Evolutionary conservation across 2,329 filamentous ascomycete genomes (phyloP).

Genomic region (Elsinoe necatrix): DNA sequence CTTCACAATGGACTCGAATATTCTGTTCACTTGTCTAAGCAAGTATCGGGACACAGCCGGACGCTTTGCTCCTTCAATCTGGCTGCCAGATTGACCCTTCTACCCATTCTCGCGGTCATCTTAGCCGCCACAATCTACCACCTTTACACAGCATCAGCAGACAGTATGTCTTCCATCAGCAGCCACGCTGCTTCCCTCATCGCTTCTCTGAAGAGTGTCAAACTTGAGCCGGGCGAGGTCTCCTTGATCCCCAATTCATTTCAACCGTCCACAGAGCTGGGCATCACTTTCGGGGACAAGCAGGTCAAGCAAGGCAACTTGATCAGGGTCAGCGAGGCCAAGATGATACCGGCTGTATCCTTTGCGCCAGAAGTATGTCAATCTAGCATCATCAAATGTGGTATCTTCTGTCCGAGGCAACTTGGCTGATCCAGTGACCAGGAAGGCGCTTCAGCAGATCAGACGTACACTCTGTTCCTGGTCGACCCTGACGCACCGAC

Average conservation of each 20-base stretch:
- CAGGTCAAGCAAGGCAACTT: conserved; percentile 9
- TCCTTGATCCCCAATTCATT: conserved; percentile 3
- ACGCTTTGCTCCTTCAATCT: not conserved
- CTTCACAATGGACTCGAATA: not conserved
- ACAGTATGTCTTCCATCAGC: not conserved
- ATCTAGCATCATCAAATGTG: not conserved
- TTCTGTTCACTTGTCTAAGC: not conserved
- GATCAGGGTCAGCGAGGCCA: conserved; percentile 4
- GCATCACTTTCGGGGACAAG: conserved; percentile 9
- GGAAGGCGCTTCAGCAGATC: conserved; percentile 2
- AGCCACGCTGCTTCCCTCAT: not conserved
- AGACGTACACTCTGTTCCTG: conserved; percentile 41
- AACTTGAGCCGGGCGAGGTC: conserved; percentile 8
- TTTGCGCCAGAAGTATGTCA: conserved; percentile 1
- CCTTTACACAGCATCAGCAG: not conserved
- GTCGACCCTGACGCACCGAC: conserved; percentile 50
- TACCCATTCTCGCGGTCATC: not conserved
- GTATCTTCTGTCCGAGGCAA: not conserved
- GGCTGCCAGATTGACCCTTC: not conserved
- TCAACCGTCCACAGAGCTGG: not conserved
- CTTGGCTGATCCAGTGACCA: not conserved
- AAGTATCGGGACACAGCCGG: not conserved
- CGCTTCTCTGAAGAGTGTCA: not conserved
- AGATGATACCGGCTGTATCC: not conserved
- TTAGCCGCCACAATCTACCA: not conserved